phyloP scores from a whole-genome alignment of 345 rosid species.

The rapeseed (Brassica napus) region DNA sequence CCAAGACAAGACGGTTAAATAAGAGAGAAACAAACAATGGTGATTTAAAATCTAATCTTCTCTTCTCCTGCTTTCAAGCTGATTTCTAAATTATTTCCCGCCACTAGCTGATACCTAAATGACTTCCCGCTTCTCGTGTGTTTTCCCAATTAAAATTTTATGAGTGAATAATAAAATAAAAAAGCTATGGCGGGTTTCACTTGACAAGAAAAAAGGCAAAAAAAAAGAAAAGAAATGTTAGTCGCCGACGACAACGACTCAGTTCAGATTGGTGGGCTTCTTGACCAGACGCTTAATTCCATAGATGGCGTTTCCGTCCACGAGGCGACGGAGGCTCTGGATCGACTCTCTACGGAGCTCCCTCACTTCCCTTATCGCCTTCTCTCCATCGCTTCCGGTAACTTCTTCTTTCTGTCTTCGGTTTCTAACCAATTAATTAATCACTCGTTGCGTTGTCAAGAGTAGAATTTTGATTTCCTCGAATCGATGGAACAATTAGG shows the following conservation, averaged over 20 bases:
- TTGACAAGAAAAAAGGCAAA: background rate
- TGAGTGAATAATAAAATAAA: background rate
- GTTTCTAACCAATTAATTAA: background rate
- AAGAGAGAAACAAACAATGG: too few relatives aligned
- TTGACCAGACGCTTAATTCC: constrained; percentile 61
- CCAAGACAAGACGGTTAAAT: too few relatives aligned
- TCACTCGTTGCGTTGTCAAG: background rate
- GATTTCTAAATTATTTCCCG: constrained; percentile 30
- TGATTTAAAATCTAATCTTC: too few relatives aligned
- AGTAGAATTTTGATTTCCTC: background rate
- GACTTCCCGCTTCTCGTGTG: constrained; percentile 28
- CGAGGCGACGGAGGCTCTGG: constrained; percentile 62
- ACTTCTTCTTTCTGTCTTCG: background rate
- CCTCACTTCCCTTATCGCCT: constrained; percentile 71
- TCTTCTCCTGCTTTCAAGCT: background rate
- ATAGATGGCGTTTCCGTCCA: constrained; percentile 53
- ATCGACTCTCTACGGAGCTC: constrained; percentile 54
- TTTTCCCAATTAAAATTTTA: background rate
- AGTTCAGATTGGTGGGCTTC: constrained; percentile 48
- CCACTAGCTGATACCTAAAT: constrained; percentile 11
- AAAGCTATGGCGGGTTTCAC: background rate
- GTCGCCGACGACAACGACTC: constrained; percentile 25
- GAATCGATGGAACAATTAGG: too few relatives aligned
- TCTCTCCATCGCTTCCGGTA: constrained; percentile 71
- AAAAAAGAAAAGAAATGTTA: constrained; percentile 9